Evolutionary conservation across 1,284 basidiomycete genomes (phyloP).

Genomic region (Fistulinella cinereoalba): DNA sequence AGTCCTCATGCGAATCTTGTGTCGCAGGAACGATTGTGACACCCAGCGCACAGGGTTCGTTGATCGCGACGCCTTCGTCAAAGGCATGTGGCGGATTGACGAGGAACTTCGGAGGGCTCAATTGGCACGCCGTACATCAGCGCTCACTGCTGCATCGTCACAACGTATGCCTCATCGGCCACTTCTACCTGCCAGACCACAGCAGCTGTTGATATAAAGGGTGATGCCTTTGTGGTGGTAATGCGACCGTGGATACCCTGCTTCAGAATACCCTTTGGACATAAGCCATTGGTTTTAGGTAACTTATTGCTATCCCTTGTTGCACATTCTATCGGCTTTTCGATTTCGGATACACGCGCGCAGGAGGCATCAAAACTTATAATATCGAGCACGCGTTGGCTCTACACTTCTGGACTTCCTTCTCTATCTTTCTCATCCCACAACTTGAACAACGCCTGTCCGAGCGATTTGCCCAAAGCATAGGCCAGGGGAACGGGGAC

Average conservation of each 20-base stretch:
- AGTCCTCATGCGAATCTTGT: constrained; percentile 5
- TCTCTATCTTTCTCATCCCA: constrained; percentile 44
- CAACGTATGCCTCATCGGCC: constrained; percentile 36
- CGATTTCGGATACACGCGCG: neutral
- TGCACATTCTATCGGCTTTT: neutral
- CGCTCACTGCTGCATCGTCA: constrained; percentile 35
- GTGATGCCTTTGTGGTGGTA: neutral
- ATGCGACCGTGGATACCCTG: too few species aligned
- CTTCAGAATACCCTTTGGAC: constrained; percentile 19
- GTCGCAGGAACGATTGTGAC: constrained; percentile 62
- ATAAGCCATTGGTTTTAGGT: constrained; percentile 4
- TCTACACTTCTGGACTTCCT: constrained; percentile 44
- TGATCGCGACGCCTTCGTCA: constrained; percentile 62
- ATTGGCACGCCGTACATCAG: constrained; percentile 38
- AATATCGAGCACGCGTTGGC: neutral
- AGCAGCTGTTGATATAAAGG: constrained; percentile 16
- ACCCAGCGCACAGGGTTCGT: constrained; percentile 51
- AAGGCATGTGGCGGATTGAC: constrained; percentile 82
- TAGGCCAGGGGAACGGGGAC: constrained; percentile 65
- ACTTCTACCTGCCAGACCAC: constrained; percentile 19
- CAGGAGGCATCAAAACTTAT: neutral
- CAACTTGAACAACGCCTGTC: constrained; percentile 44
- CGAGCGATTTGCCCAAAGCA: constrained; percentile 58
- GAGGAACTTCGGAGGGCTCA: constrained; percentile 71
- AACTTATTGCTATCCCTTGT: constrained; percentile 15